Percentiles rank a stretch among this genome's conserved stretches.
Conservation (phyloP, 331 rosid species). For the Acacia pycnantha region DNA sequence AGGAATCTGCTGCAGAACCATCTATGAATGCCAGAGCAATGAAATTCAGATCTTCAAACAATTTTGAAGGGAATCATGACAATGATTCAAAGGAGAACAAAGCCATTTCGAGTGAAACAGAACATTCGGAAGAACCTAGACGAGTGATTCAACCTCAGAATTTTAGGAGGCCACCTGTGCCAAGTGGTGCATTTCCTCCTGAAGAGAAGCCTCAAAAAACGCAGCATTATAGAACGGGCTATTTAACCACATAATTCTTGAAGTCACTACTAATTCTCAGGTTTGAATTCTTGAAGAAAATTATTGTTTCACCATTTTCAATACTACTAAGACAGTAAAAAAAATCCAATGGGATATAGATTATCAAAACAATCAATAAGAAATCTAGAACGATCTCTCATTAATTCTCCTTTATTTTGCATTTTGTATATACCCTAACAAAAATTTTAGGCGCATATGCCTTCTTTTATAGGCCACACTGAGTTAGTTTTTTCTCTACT, state of each 20-base stretch:
- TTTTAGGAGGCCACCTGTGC: not conserved
- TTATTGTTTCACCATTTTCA: not conserved
- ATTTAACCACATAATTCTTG: conserved; percentile 23
- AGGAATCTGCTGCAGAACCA: not conserved
- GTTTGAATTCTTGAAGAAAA: conserved; percentile 30
- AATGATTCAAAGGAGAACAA: not conserved
- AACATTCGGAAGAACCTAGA: not conserved
- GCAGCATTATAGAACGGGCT: conserved; percentile 5
- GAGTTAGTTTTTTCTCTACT: not conserved
- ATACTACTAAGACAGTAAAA: not conserved
- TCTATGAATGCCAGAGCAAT: not conserved
- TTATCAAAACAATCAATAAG: not conserved
- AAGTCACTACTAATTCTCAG: conserved; percentile 29
- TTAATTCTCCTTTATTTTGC: not conserved
- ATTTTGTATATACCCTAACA: no score
- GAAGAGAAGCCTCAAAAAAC: not conserved
- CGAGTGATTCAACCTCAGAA: not conserved
- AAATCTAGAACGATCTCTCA: not conserved
- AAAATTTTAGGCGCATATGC: not conserved
- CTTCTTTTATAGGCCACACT: not conserved
- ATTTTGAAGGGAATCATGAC: not conserved
- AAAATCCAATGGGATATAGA: not conserved
- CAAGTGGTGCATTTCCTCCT: conserved; percentile 9
- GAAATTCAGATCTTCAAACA: not conserved
- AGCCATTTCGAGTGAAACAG: not conserved